Percentiles rank a stretch among this genome's conserved stretches.
These are phyloP conservation scores for Tricholoma furcatifolium DNA, from an alignment of 768 basidiomycete genomes.

Conservation along the genomic window DNA sequence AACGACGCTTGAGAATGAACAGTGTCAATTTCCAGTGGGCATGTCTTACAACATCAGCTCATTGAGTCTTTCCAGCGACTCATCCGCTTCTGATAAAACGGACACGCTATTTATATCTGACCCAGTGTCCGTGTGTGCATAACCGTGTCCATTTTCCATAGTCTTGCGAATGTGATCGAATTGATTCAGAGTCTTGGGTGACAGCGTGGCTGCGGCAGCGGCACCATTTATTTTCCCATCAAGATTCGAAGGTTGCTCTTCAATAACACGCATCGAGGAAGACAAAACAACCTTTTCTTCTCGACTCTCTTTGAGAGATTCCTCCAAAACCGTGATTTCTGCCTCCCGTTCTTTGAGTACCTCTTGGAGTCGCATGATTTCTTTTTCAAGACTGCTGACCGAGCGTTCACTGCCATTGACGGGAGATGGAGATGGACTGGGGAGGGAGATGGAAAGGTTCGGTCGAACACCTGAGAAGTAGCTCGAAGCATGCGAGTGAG, in stretches of 20 bases:
- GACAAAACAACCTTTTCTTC: conserved; percentile 20
- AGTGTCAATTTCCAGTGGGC: background rate
- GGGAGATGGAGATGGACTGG: conserved; percentile 32
- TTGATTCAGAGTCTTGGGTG: conserved; percentile 69
- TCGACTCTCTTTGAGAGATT: conserved; percentile 40
- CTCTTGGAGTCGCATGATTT: conserved; percentile 94
- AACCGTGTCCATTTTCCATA: conserved; percentile 52
- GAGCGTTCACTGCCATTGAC: conserved; percentile 61
- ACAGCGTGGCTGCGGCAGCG: conserved; percentile 42
- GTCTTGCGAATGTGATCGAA: conserved; percentile 74
- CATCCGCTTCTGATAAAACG: conserved; percentile 55
- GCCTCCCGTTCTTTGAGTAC: conserved; percentile 87
- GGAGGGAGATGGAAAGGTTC: conserved; percentile 59
- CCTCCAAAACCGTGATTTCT: conserved; percentile 82
- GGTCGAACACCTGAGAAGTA: conserved; percentile 36
- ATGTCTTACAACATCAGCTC: conserved; percentile 85
- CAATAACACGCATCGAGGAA: conserved; percentile 10
- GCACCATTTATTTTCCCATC: conserved; percentile 23
- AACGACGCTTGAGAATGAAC: conserved; percentile 9
- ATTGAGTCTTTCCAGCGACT: conserved; percentile 77
- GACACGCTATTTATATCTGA: conserved; percentile 34
- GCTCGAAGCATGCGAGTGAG: conserved; percentile 38
- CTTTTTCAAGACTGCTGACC: conserved; percentile 83
- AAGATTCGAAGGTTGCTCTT: conserved; percentile 14
- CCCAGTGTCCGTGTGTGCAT: conserved; percentile 34